Base-by-base conservation (phyloP, 371 early-diverging fungal species). In the Dinochytrium kinnereticum region DNA sequence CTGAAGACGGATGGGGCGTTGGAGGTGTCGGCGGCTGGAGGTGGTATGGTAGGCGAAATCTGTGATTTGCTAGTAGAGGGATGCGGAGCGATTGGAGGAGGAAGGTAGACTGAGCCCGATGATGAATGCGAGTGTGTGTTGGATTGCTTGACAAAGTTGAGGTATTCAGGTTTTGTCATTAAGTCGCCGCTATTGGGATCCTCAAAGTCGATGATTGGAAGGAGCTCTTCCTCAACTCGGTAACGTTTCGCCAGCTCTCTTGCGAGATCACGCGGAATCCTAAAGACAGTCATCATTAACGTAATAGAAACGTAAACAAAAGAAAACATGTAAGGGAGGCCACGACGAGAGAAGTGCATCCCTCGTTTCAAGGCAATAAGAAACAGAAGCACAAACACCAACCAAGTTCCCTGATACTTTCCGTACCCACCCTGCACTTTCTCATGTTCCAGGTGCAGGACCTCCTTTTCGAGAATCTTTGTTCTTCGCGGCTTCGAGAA, bases 371-470 rank as follows among this genome's bases (percentile, higher is more conserved):
- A 3, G 49, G 21, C 21, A 21, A 44, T 44, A 21, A 44, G 49
- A 44, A 44, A 44, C 10, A 26, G 55, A 53, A 26, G 5, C 5
- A 7, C 30, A 39, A 40, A 66, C 44, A 68, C 74, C 67, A 51
- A 80, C 84, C 85, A 86, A 15, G 84, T 86, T 21, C 86, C 85
- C 59, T 86, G 84, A 55, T 81, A 84, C 59, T 84, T 83, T 1
- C 83, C 86, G 64, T 83, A 84, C 1, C 86, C 86, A 26, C 86
- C 84, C 64, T 84, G 84, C 2, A 86, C 71, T 69, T 86, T 86
- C 53, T 86, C 81, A 66, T 83, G 84, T 0, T 33, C 53, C 30
- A 75, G 78, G n/a, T 64, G 53, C 64, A 75, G 57, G 0, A 86
- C 76, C 53, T 83, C 81, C 34, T 70, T 55, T 69, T 84, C 86